Evolutionary conservation across 176 grass and related monocot species (phyloP).

Genomic region (Saccharum spontaneum): DNA sequence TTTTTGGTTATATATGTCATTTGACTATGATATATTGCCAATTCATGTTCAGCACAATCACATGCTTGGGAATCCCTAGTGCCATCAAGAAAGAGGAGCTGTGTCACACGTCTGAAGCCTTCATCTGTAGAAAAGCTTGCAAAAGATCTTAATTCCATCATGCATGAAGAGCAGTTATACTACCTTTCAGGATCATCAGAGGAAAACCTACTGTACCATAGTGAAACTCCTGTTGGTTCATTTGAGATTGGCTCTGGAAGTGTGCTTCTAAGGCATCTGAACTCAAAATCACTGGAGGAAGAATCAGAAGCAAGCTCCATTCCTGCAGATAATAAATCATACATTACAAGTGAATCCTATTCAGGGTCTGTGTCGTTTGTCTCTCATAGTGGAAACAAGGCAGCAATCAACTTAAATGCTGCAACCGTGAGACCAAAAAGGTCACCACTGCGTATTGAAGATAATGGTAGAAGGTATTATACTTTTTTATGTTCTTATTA

Average conservation of each 20-base stretch:
- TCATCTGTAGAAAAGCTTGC: conserved; percentile 79
- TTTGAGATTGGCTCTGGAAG: conserved; percentile 92
- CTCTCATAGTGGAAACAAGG: conserved; percentile 50
- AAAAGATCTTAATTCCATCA: conserved; percentile 84
- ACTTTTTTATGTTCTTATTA: conserved; percentile 16
- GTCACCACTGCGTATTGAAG: conserved; percentile 5
- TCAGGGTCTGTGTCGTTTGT: conserved; percentile 47
- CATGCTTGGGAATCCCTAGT: conserved; percentile 80
- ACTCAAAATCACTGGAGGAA: conserved; percentile 76
- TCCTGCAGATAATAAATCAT: conserved; percentile 65
- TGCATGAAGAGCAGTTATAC: conserved; percentile 69
- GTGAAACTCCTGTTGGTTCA: conserved; percentile 65
- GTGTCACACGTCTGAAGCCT: conserved; percentile 48
- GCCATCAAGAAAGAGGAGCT: conserved; percentile 85
- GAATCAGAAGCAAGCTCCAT: conserved; percentile 95
- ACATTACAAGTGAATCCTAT: conserved; percentile 58
- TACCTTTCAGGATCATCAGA: conserved; percentile 66
- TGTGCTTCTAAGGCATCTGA: conserved; percentile 66
- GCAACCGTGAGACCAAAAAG: conserved; percentile 29
- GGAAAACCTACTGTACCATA: conserved; percentile 78
- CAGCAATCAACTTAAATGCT: conserved; percentile 38
- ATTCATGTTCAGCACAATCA: conserved; percentile 85
- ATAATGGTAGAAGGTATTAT: conserved; percentile 52
- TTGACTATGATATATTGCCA: conserved; percentile 22
- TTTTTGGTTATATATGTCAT: conserved; percentile 8